phyloP scores from a whole-genome alignment of 805 yeast genomes.

The Groenewaldozyma salmanticensis region DNA sequence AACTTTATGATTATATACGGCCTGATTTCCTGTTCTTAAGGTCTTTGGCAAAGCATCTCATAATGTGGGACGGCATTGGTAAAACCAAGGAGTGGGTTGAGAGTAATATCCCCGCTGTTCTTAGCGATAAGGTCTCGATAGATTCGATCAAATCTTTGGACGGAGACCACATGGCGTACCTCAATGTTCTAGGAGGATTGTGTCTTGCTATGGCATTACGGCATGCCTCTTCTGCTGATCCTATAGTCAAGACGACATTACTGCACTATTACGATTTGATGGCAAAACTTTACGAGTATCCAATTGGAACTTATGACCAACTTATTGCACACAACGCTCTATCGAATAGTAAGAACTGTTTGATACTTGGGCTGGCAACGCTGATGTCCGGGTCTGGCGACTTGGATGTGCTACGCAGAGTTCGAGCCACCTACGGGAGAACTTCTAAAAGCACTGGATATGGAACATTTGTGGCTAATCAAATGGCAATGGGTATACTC shows the following conservation, averaged over 20 bases:
- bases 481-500: conserved; percentile 76
- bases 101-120: conserved; percentile 41
- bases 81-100: conserved; percentile 46
- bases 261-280: conserved; percentile 45
- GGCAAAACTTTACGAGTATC: conserved; percentile 34
- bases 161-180: conserved; percentile 52
- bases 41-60: conserved; percentile 51
- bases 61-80: conserved; percentile 62
- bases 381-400: conserved; percentile 93
- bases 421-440: conserved; percentile 59
- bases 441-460: conserved; percentile 32
- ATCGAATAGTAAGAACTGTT: conserved; percentile 43
- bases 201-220: conserved; percentile 66
- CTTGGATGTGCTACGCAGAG: conserved; percentile 60
- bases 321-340: conserved; percentile 46
- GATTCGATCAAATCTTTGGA: conserved; percentile 31
- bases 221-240: conserved; percentile 61
- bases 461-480: conserved; percentile 69
- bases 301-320: conserved; percentile 44
- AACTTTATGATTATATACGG: conserved; percentile 56
- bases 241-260: conserved; percentile 44
- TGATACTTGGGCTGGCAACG: conserved; percentile 57
- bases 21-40: conserved; percentile 70
- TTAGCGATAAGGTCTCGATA: conserved; percentile 27
- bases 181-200: conserved; percentile 63